Conservation (phyloP, 805 yeast species). For the Candida silvatica region DNA sequence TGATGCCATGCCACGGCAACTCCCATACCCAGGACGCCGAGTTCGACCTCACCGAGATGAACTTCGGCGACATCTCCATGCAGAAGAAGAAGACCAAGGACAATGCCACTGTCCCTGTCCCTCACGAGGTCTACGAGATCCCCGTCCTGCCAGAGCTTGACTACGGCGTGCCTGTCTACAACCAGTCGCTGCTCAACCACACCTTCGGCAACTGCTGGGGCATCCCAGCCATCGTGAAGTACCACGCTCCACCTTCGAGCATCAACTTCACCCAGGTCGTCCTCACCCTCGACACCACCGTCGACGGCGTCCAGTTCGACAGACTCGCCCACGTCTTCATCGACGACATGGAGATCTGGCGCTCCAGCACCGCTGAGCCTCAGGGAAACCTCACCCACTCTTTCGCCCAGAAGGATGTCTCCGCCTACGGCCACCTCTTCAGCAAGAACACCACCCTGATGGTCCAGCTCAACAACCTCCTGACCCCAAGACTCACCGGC, state of each 20-base stretch:
- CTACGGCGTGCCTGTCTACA: slow-evolving; percentile 29
- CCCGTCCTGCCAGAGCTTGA: slow-evolving; percentile 18
- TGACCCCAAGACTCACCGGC: slow-evolving; percentile 50
- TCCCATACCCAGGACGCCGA: no score
- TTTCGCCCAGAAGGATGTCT: slow-evolving; percentile 51
- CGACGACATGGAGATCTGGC: slow-evolving; percentile 64
- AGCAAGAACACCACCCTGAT: slow-evolving; percentile 30
- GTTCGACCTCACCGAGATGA: not conserved
- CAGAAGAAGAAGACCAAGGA: not conserved
- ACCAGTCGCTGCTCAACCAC: slow-evolving; percentile 32
- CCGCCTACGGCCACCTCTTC: slow-evolving; percentile 47
- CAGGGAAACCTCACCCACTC: slow-evolving; percentile 40
- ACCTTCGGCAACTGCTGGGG: slow-evolving; percentile 59
- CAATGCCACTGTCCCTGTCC: not conserved
- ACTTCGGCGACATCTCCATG: not conserved
- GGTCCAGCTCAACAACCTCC: slow-evolving; percentile 59
- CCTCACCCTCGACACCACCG: slow-evolving; percentile 41
- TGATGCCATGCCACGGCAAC: not conserved
- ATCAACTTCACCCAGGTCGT: slow-evolving; percentile 43
- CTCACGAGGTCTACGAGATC: slow-evolving; percentile 25
- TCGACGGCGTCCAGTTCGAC: slow-evolving; percentile 56
- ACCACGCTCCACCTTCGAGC: slow-evolving; percentile 36
- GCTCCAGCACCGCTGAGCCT: slow-evolving; percentile 83
- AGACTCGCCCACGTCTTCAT: slow-evolving; percentile 56
- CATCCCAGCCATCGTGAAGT: slow-evolving; percentile 33